Evolutionary conservation across 345 rosid genomes (phyloP).

Genomic region (Adansonia digitata): DNA sequence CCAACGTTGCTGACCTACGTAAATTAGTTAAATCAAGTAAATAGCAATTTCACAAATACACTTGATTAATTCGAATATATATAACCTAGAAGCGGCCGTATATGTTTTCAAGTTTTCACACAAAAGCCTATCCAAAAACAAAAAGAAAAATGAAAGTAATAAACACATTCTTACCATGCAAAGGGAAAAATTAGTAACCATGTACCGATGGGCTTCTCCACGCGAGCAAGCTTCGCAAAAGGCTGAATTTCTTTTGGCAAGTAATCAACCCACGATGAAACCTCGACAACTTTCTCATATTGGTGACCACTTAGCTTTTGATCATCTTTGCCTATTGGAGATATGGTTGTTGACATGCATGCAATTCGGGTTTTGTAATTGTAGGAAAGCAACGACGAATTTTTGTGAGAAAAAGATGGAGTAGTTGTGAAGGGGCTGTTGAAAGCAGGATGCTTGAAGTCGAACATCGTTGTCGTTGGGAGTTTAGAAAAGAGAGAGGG

Average conservation of each 20-base stretch:
- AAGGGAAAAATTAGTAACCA: constrained; percentile 1
- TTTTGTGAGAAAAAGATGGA: background rate
- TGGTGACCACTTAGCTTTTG: background rate
- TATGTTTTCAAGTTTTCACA: background rate
- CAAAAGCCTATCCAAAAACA: background rate
- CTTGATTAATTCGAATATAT: no score
- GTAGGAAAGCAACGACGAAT: background rate
- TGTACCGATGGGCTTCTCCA: constrained; percentile 10
- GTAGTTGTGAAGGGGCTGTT: background rate
- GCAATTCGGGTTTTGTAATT: background rate
- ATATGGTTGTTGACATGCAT: background rate
- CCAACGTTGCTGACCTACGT: constrained; percentile 2
- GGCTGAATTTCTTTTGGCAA: constrained; percentile 25
- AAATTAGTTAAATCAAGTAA: no score
- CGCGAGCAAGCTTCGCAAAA: constrained; percentile 77
- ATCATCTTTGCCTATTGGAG: background rate
- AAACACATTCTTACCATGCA: constrained; percentile 8
- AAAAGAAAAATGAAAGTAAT: background rate
- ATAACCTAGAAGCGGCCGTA: background rate
- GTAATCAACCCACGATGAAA: background rate
- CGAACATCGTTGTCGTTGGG: background rate
- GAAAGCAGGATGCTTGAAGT: background rate
- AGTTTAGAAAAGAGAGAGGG: constrained; percentile 25
- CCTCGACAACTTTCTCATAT: background rate
- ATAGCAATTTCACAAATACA: no score